Evolutionary conservation across 495 filamentous ascomycete species (phyloP).

Genomic region (Aspergillus saccharolyticus): DNA sequence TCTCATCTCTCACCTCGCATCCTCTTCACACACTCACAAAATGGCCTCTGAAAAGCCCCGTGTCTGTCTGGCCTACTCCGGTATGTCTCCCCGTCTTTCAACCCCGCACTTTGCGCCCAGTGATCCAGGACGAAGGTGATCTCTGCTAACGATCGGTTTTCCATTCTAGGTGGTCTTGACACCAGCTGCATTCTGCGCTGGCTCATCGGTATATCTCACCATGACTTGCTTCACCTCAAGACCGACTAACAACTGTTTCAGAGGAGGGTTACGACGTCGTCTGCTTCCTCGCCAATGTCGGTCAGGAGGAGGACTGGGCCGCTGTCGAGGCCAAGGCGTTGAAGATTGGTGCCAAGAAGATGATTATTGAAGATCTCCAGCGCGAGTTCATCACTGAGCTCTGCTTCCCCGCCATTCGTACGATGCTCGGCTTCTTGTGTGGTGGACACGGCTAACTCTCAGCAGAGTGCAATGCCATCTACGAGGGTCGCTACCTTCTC

Average conservation of each 20-base stretch:
- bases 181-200: slow-evolving; percentile 18
- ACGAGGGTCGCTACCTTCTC: slow-evolving; percentile 76
- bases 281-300: slow-evolving; percentile 18
- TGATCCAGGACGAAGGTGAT: neutral
- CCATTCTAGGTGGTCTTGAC: slow-evolving; percentile 11
- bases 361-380: slow-evolving; percentile 14
- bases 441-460: neutral
- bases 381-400: slow-evolving; percentile 78
- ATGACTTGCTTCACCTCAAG: neutral
- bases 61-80: slow-evolving; percentile 17
- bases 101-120: neutral
- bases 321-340: slow-evolving; percentile 16
- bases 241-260: slow-evolving; percentile 5
- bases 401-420: slow-evolving; percentile 71
- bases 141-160: slow-evolving; percentile 1
- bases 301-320: slow-evolving; percentile 18
- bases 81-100: slow-evolving; percentile 1
- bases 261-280: slow-evolving; percentile 17
- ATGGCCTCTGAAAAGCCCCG: slow-evolving; percentile 16
- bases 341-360: slow-evolving; percentile 18
- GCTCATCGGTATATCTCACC: slow-evolving; percentile 11
- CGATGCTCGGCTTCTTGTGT: neutral
- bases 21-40: neutral
- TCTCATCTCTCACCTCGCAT: neutral
- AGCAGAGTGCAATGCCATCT: slow-evolving; percentile 69